phyloP scores from a whole-genome alignment of 2,329 filamentous ascomycete genomes.

The Exophiala spinifera region DNA sequence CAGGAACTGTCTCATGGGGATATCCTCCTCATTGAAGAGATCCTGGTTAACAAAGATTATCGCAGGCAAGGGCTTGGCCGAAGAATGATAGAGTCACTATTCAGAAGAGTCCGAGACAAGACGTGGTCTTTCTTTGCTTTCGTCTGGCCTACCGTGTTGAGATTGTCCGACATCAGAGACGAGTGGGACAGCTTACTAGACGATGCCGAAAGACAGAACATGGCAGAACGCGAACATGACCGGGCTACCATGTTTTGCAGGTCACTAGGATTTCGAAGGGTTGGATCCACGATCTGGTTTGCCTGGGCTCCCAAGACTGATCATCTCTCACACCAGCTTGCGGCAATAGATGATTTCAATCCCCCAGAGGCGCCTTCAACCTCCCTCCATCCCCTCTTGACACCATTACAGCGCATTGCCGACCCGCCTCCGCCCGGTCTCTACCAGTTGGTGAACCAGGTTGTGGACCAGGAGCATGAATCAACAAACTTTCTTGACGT shows the following conservation, averaged over 20 bases:
- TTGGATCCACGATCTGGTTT: constrained; percentile 35
- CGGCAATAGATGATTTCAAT: constrained; percentile 27
- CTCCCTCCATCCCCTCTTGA: constrained; percentile 10
- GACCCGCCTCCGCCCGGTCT: constrained; percentile 2
- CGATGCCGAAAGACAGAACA: constrained; percentile 16
- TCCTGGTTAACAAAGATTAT: constrained; percentile 27
- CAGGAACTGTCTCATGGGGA: constrained; percentile 32
- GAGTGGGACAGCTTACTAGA: constrained; percentile 13
- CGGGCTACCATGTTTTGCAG: constrained; percentile 29
- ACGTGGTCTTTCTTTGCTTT: constrained; percentile 30
- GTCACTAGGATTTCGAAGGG: constrained; percentile 34
- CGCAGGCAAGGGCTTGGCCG: constrained; percentile 35
- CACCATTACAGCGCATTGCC: constrained; percentile 16
- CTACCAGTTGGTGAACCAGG: constrained; percentile 3
- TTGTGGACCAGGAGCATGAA: constrained; percentile 9
- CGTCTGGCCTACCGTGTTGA: constrained; percentile 25
- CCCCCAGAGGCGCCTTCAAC: constrained; percentile 16
- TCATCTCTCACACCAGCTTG: constrained; percentile 30
- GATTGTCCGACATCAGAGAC: constrained; percentile 24
- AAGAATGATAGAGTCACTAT: constrained; percentile 32
- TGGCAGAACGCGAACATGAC: constrained; percentile 19
- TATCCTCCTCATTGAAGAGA: constrained; percentile 33
- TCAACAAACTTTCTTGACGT: constrained; percentile 9
- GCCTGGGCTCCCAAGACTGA: constrained; percentile 29
- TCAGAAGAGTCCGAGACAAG: constrained; percentile 30